A percentile compares a stretch with the other conserved stretches of the same genome.
phyloP scores from a whole-genome alignment of 2,329 filamentous ascomycete genomes.

The Verruconis gallopava region DNA sequence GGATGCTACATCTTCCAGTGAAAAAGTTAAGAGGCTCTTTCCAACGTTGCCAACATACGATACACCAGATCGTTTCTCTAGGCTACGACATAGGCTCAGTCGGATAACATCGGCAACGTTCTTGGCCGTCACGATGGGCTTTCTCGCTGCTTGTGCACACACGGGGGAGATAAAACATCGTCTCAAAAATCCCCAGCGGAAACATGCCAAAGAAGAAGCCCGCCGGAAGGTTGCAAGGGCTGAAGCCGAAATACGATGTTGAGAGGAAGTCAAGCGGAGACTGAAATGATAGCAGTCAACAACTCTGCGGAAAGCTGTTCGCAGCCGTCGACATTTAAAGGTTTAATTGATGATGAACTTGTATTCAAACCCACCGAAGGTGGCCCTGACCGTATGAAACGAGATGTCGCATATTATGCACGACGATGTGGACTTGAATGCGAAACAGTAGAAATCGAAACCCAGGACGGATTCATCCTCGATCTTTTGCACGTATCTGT shows the following conservation, averaged over 20 bases:
- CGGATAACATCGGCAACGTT: background rate
- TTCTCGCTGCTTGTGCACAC: constrained; percentile 3
- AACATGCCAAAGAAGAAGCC: background rate
- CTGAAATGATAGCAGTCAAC: background rate
- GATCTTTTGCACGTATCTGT: constrained; percentile 5
- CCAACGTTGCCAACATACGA: constrained; percentile 2
- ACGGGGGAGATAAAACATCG: background rate
- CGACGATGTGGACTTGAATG: constrained; percentile 1
- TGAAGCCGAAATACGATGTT: background rate
- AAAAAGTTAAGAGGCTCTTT: background rate
- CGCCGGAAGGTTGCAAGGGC: background rate
- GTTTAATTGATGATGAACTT: background rate
- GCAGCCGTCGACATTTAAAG: too few species aligned
- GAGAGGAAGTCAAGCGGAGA: background rate
- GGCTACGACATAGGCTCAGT: background rate
- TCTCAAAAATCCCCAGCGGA: background rate
- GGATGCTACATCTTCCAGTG: too few species aligned
- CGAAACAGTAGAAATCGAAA: constrained; percentile 1
- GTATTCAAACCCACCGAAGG: constrained; percentile 1
- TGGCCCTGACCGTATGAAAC: background rate
- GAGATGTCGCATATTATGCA: background rate
- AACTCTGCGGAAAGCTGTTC: background rate
- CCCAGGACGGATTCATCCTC: constrained; percentile 5
- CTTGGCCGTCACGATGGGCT: background rate
- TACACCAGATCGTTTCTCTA: background rate